Evolutionary conservation across 768 basidiomycete species (phyloP), one percentile per base, ranked within the genome.

Genomic region (Lactarius sp.): DNA sequence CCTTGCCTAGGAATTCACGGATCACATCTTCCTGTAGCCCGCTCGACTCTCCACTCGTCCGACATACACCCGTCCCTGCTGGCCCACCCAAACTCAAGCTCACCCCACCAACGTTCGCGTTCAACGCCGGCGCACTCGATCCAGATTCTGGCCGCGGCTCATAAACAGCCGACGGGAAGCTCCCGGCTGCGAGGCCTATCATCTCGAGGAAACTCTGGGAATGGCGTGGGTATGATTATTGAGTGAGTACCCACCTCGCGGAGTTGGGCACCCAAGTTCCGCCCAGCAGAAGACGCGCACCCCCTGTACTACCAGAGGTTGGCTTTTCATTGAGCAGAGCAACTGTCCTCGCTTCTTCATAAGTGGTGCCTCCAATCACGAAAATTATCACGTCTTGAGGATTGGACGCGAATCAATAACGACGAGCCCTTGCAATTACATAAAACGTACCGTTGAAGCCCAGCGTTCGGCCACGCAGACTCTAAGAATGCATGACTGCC

Each of bases 261-360:
- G 96, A 97, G 71, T 98, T 98, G 73, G 97, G 95, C 13, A 99
- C 82, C 68, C 89, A 95, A 42, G 94, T 98, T 16, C 97, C 96
- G 1, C 96, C 97, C 4, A 99, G 83, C 3, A 99, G 74, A 47
- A 98, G 76, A 39, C 94, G 81, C 20, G 87, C 85, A 1, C 88
- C 89, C 14, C 84, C 80, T 9, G 82, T 78, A n/a, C 78, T 78
- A 62, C 76, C 78, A n/a, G 81, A 75, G 14, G 78, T 73, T 16
- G 85, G 78, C 68, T 94, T 92, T 72, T 94, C 89, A 72, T 98
- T 99, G 67, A 96, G 79, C 53, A 93, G 76, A 6, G 92, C 83
- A 12, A 98, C 82, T 0, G 89, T 82, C 66, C 92, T 81, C 0
- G 94, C 93, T 75, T 99, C 97, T 73, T 93, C 95, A 70, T n/a